Evolutionary conservation across 108 stramenopile species (phyloP), one percentile per base, ranked within the genome.

Genomic region (Fragilaria crotonensis): DNA sequence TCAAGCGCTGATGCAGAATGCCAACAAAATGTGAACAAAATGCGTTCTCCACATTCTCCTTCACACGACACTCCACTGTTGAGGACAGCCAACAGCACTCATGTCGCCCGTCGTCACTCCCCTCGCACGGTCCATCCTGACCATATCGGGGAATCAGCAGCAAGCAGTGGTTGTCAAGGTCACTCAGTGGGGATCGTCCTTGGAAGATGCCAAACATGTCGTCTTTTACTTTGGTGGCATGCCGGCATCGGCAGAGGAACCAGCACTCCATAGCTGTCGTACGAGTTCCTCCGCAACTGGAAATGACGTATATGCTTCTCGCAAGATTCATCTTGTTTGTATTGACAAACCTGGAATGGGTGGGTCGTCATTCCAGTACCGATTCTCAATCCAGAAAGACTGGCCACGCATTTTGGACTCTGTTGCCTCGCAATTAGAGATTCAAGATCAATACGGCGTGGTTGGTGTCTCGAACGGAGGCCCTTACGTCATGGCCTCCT

Each of bases 141-240:
- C n/a, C n/a, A n/a, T n/a, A n/a, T n/a, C n/a, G n/a, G n/a, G n/a
- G n/a, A n/a, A n/a, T n/a, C n/a, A n/a, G n/a, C n/a, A n/a, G n/a
- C n/a, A n/a, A n/a, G n/a, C n/a, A n/a, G n/a, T n/a, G n/a, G n/a
- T n/a, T n/a, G 49, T 51, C 49, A 51, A 51, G 7, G 49, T 51
- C 17, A 51, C 49, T 9, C 49, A 18, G 21, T 51, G 49, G 49
- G 49, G 49, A 18, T 19, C 17, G 14, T 9, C 49, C 9, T 7
- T 51, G n/a, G 9, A 51, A 14, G 49, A 51, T 51, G 49, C 49
- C n/a, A 9, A 51, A 20, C 49, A 51, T 20, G 49, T 51, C 17
- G 49, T 51, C 49, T 51, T 51, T 22, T 51, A 51, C n/a, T 51
- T 51, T 51, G 49, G 49, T 7, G 49, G 49, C n/a, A 9, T 51